These are phyloP conservation scores for Gleditsia sinensis DNA, from an alignment of 306 rosid genomes.

Conservation along the genomic window DNA sequence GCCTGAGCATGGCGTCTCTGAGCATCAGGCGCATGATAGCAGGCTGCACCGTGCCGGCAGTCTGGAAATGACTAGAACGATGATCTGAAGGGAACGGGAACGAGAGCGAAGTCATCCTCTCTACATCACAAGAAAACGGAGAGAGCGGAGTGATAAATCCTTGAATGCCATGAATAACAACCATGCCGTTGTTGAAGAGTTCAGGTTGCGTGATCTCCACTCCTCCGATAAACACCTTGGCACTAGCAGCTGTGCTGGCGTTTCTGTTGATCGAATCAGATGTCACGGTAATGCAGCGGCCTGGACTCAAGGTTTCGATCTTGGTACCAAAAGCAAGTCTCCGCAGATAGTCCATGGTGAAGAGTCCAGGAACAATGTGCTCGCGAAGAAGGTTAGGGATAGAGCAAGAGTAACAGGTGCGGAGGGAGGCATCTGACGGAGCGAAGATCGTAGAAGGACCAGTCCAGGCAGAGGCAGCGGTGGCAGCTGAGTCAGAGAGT, in stretches of 20 bases:
- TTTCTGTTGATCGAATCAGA: slow-evolving; percentile 39
- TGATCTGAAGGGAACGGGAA: slow-evolving; percentile 41
- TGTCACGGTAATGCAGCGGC: slow-evolving; percentile 72
- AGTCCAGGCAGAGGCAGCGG: slow-evolving; percentile 45
- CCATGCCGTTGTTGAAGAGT: slow-evolving; percentile 52
- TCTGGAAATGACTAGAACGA: background rate
- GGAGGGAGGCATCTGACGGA: slow-evolving; percentile 64
- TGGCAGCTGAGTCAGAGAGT: slow-evolving; percentile 42
- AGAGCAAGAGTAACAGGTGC: slow-evolving; percentile 65
- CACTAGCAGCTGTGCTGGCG: background rate
- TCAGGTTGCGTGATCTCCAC: slow-evolving; percentile 67
- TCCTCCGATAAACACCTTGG: slow-evolving; percentile 64
- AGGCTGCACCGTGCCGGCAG: slow-evolving; percentile 34
- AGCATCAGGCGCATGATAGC: slow-evolving; percentile 66
- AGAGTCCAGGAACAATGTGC: slow-evolving; percentile 67
- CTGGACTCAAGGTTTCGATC: slow-evolving; percentile 69
- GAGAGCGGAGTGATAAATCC: slow-evolving; percentile 65
- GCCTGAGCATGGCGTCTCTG: slow-evolving; percentile 68
- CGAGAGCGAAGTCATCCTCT: slow-evolving; percentile 36
- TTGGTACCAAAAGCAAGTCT: slow-evolving; percentile 69
- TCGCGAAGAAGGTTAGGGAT: slow-evolving; percentile 61
- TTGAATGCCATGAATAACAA: slow-evolving; percentile 66
- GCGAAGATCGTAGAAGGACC: slow-evolving; percentile 76
- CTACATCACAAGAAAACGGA: slow-evolving; percentile 54
- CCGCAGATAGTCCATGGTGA: slow-evolving; percentile 59